Conservation (phyloP, 768 basidiomycete genomes). For the Panus rudis region DNA sequence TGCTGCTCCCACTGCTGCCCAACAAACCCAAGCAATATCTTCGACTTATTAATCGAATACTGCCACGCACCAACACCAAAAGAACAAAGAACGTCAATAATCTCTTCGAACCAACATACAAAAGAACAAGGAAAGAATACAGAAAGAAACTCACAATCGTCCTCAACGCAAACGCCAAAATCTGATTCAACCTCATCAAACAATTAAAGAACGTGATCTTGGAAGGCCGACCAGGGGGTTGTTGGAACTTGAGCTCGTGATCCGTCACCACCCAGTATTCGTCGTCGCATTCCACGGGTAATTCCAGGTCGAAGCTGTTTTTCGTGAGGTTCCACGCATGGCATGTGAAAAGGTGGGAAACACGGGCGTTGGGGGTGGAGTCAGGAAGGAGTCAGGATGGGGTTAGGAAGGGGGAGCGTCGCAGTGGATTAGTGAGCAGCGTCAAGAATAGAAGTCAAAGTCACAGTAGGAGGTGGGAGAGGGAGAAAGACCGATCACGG, state of each 20-base stretch:
- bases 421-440: too few relatives aligned
- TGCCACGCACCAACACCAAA: constrained; percentile 19
- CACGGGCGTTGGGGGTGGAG: too few relatives aligned
- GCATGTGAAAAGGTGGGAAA: too few relatives aligned
- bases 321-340: too few relatives aligned
- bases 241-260: constrained; percentile 22
- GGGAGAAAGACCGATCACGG: too few relatives aligned
- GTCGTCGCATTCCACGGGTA: constrained; percentile 36
- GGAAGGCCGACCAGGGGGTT: constrained; percentile 27
- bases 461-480: too few relatives aligned
- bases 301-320: constrained; percentile 28
- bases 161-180: constrained; percentile 53
- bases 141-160: constrained; percentile 20
- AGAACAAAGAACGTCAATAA: neutral
- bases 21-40: constrained; percentile 44
- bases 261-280: constrained; percentile 31
- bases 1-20: constrained; percentile 47
- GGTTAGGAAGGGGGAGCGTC: too few relatives aligned
- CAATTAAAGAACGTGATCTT: constrained; percentile 48
- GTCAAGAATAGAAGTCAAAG: too few relatives aligned
- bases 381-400: too few relatives aligned
- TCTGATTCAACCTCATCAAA: constrained; percentile 57
- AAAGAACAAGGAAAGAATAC: too few relatives aligned
- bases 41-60: constrained; percentile 70
- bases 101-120: constrained; percentile 1